These are phyloP conservation scores for Erodium trifolium DNA, from an alignment of 441 rosid species.

Conservation along the genomic window DNA sequence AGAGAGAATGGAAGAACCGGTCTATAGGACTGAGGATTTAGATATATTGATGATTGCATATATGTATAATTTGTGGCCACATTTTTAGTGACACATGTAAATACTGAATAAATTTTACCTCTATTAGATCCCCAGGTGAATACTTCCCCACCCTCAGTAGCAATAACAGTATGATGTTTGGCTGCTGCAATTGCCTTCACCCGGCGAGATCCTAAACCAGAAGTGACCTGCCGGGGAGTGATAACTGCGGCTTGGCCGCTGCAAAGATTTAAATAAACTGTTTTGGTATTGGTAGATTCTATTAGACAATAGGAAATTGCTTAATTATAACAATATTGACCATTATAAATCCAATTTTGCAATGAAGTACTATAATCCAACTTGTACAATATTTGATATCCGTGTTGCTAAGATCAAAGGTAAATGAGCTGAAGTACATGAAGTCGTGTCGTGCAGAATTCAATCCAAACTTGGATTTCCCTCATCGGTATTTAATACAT, in stretches of 20 bases:
- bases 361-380: background rate
- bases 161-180: slow-evolving; percentile 94
- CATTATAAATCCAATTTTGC: background rate
- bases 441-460: background rate
- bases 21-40: background rate
- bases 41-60: background rate
- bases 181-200: slow-evolving; percentile 97
- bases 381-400: background rate
- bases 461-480: background rate
- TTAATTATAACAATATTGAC: background rate
- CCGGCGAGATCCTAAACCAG: slow-evolving; percentile 73
- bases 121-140: slow-evolving; percentile 99
- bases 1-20: background rate
- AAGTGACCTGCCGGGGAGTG: slow-evolving; percentile 88
- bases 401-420: background rate
- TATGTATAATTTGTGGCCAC: background rate
- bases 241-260: slow-evolving; percentile 99
- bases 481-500: background rate
- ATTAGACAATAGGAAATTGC: background rate
- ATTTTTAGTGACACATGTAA: background rate
- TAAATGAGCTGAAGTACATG: background rate
- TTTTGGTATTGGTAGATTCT: slow-evolving; percentile 9
- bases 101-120: slow-evolving; percentile 39
- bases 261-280: slow-evolving; percentile 31
- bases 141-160: slow-evolving; percentile 84